Base-by-base conservation (phyloP, 169 alveolate genomes). In the Plasmodium malariae region DNA sequence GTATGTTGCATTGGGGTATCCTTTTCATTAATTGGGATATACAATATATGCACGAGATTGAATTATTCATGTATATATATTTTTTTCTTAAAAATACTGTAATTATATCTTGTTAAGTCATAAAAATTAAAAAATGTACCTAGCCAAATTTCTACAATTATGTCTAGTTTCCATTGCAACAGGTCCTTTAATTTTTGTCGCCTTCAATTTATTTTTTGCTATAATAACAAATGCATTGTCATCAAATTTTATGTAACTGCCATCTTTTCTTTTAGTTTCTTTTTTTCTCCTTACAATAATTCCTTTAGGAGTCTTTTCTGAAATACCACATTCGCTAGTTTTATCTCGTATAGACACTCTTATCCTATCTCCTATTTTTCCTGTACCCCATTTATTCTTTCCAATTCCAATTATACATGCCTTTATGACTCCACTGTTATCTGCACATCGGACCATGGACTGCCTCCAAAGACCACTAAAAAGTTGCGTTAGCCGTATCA, bases 331-430 rank as follows among this genome's bases (percentile, higher is more conserved):
- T 32, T 92, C 95, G 26, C 93, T 70, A 26, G 94, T 90, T 68
- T 94, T 94, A 83, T 92, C 96, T 43, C 96, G 89, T 32, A 94
- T 90, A 11, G 96, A 94, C 24, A 94, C 95, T 70, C 93, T 87
- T 34, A 94, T 94, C 30, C 96, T 88, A 62, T 94, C 96, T 57
- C 96, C 96, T 49, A 94, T 94, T 76, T 94, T 94, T 51, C 96
- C 96, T 2, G 96, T 94, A 3, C 96, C 96, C 92, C 93, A 93
- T 32, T 91, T 83, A 59, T 87, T 94, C 45, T 93, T 88, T 0
- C 96, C 96, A 45, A 94, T 59, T 12, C 96, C 96, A 32, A 94
- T 94, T 57, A 94, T 94, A 60, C 96, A 94, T 4, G 95, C 96
- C 88, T 94, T 94, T n/a, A 94, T 87, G 24, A 94, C 92, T 14